Evolutionary conservation across 768 basidiomycete genomes (phyloP), one percentile per base, ranked within the genome.

Genomic region (Suillus variegatus): DNA sequence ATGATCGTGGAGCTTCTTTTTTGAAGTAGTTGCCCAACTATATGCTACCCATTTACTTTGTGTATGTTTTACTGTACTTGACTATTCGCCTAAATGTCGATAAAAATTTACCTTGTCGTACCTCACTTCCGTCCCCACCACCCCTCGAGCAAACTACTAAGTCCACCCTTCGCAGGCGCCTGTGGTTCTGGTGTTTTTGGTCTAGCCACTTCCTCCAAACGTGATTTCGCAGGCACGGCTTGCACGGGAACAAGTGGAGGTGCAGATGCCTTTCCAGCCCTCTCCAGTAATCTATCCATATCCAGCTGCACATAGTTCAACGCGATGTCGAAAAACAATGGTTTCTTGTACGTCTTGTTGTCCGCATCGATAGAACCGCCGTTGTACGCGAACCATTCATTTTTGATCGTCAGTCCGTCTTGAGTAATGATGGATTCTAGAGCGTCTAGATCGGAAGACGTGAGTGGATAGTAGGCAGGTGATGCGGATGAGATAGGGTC

Each of bases 321-420:
- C 20, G 94, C 95, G 66, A 94, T 91, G 74, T 97, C 93, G 78
- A 96, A 97, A 81, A 98, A 97, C 47, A 94, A 72, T 18, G 94
- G 93, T 73, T 97, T 97, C 80, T 90, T 88, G 72, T 88, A 81
- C 46, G 81, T 76, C 70, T 83, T 82, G 58, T 80, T 73, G 57
- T 84, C 81, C 0, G 74, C 73, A 14, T 80, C 75, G 41, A 79
- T 70, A 7, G 82, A 78, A 3, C 93, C 93, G 3, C 93, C 92
- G 70, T 93, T 93, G 73, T 83, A 84, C 2, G 86, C 82, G 70
- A 92, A 91, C 93, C 93, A 95, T 54, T 89, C 89, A 43, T 84
- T 85, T 73, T 93, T 93, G 76, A 85, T 82, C 13, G 78, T 76
- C 8, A 81, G 69, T 52, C 82, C 81, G 64, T 88, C 85, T 1